Conservation (phyloP, 2,329 filamentous ascomycete species). For the Uncinocarpus reesii region DNA sequence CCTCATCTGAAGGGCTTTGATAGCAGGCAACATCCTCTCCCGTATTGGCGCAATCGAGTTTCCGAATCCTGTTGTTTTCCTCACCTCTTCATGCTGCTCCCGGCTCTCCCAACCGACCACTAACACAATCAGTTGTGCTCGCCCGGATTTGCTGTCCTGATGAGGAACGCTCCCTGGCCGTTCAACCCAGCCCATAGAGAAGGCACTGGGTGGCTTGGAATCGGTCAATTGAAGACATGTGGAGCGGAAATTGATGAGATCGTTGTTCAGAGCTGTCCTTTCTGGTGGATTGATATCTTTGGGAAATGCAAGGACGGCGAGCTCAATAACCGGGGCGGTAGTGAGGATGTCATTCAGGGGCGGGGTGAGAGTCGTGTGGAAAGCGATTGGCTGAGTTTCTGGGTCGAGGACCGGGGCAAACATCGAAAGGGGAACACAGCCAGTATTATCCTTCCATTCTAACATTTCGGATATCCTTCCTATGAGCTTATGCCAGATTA, state of each 20-base stretch:
- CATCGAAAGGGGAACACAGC: slow-evolving; percentile 5
- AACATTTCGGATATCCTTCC: too few relatives aligned
- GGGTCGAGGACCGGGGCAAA: slow-evolving; percentile 3
- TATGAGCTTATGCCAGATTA: too few relatives aligned
- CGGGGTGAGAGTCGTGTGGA: slow-evolving; percentile 25
- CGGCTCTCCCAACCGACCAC: slow-evolving; percentile 45
- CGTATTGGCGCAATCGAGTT: slow-evolving; percentile 35
- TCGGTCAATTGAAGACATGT: slow-evolving; percentile 24
- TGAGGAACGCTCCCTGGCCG: slow-evolving; percentile 25
- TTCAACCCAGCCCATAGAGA: slow-evolving; percentile 31
- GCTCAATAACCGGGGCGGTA: slow-evolving; percentile 41
- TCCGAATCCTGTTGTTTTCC: slow-evolving; percentile 38
- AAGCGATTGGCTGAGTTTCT: slow-evolving; percentile 13
- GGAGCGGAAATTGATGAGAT: slow-evolving; percentile 32
- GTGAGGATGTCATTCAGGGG: slow-evolving; percentile 16
- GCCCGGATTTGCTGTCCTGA: slow-evolving; percentile 31
- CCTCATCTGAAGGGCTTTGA: slow-evolving; percentile 37
- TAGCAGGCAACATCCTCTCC: slow-evolving; percentile 29
- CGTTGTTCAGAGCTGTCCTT: slow-evolving; percentile 23
- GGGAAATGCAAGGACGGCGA: slow-evolving; percentile 38
- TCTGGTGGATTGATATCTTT: slow-evolving; percentile 24
- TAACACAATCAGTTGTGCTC: slow-evolving; percentile 36
- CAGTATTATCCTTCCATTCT: slow-evolving; percentile 15
- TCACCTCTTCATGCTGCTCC: slow-evolving; percentile 40
- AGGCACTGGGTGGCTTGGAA: slow-evolving; percentile 21